Base-by-base conservation (phyloP, 2,329 filamentous ascomycete species). In the Penicillium griseofulvum region DNA sequence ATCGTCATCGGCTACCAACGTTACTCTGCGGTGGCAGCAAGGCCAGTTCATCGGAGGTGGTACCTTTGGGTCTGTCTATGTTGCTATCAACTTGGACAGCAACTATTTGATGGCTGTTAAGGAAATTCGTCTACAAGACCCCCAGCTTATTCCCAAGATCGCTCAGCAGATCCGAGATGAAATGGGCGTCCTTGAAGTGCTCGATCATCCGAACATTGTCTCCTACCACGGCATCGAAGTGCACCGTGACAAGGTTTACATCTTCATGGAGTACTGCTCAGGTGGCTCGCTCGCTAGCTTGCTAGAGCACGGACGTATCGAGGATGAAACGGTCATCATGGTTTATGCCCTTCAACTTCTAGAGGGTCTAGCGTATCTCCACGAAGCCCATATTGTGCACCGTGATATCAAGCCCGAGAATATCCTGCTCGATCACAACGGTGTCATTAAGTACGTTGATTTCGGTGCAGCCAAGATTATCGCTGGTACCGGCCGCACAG, bases 181-280 rank as follows among this genome's bases (percentile, higher is more conserved):
- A 73, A 97, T 99, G 92, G 88, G 89, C 49, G 93, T 99, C 5
- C 79, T 99, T 46, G 93, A 97, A 74, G 89, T 97, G 1, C 82
- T 99, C 43, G 92, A 99, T 68, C 94, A 99, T 70, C 94, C 94
- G 22, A 99, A 99, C 70, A 90, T 99, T 58, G 95, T 99, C 22
- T 93, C 91, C 10, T 99, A 99, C 75, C 94, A 94, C 69, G 94
- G 94, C 55, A 97, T 99, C 68, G 94, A 99, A 74, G 94, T 97
- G 3, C 94, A 99, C 75, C 86, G 94, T 60, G 94, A 99, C 80
- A 94, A 96, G 70, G 94, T 99, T n/a, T 99, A 97, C 75, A 97
- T 99, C 64, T 99, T 99, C 72, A 99, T 99, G 94, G 94, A 99
- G 74, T 97, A 96, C 75, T 99, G 94, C 74, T 95, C 91, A 5